Conservation (phyloP, 768 basidiomycete species). For the Suillus paluster region DNA sequence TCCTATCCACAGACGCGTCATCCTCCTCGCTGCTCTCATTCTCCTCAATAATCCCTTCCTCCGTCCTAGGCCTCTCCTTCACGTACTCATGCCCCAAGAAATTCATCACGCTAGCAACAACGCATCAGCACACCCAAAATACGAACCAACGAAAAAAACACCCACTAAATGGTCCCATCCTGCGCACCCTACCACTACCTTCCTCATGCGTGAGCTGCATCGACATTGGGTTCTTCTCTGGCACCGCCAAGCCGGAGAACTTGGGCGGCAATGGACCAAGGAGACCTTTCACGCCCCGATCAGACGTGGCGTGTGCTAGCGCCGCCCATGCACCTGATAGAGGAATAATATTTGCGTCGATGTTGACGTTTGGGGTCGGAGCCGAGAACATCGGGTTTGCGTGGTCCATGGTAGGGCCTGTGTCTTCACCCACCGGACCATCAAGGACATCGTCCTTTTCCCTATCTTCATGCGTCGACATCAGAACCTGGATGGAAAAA, state of each 20-base stretch:
- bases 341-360: conserved; percentile 67
- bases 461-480: conserved; percentile 80
- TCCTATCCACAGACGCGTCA: neutral
- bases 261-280: conserved; percentile 65
- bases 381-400: conserved; percentile 17
- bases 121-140: conserved; percentile 16
- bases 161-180: conserved; percentile 91
- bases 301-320: conserved; percentile 48
- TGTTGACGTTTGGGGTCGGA: conserved; percentile 52
- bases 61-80: conserved; percentile 28
- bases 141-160: conserved; percentile 16
- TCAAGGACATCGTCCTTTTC: conserved; percentile 35
- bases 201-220: conserved; percentile 91
- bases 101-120: conserved; percentile 54
- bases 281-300: conserved; percentile 58
- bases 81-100: conserved; percentile 63
- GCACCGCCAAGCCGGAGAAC: conserved; percentile 79
- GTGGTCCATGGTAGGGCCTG: conserved; percentile 13
- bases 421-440: neutral
- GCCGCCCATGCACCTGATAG: conserved; percentile 79
- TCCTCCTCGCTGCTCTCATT: conserved; percentile 2
- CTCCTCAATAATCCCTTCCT: neutral
- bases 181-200: conserved; percentile 88
- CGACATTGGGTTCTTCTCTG: conserved; percentile 94
- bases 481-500: conserved; percentile 59